These are phyloP conservation scores for Fusarium sp. DNA, from an alignment of 2,329 filamentous ascomycete genomes.

Conservation along the genomic window DNA sequence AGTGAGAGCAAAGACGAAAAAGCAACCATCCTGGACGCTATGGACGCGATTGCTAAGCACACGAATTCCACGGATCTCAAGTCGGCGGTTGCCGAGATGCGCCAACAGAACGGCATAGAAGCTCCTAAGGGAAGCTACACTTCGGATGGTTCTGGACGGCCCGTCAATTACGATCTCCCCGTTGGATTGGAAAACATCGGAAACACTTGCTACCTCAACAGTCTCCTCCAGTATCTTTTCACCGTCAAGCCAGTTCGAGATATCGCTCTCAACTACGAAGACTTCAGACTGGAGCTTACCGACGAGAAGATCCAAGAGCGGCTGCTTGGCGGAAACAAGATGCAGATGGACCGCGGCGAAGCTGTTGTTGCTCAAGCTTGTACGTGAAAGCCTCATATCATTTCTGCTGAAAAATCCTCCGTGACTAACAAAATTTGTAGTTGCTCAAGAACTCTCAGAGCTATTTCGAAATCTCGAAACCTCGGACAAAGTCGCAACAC, in stretches of 20 bases:
- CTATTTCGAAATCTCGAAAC: slow-evolving; percentile 81
- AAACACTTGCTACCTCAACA: slow-evolving; percentile 98
- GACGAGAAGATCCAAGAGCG: slow-evolving; percentile 76
- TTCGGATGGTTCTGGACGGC: slow-evolving; percentile 4
- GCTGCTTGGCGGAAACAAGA: slow-evolving; percentile 79
- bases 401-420: too few relatives aligned
- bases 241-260: slow-evolving; percentile 87
- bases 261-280: slow-evolving; percentile 83
- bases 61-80: slow-evolving; percentile 50
- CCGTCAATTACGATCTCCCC: slow-evolving; percentile 71
- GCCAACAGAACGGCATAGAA: slow-evolving; percentile 46
- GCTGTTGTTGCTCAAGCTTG: slow-evolving; percentile 80
- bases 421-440: slow-evolving; percentile 61
- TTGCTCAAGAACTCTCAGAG: slow-evolving; percentile 79
- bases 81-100: slow-evolving; percentile 47
- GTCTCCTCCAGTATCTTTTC: slow-evolving; percentile 94
- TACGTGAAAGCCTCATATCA: slow-evolving; percentile 62
- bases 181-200: slow-evolving; percentile 94
- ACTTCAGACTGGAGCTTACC: slow-evolving; percentile 77
- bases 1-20: slow-evolving; percentile 50
- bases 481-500: slow-evolving; percentile 73
- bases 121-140: slow-evolving; percentile 16
- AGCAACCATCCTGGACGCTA: slow-evolving; percentile 53
- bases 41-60: slow-evolving; percentile 55
- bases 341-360: slow-evolving; percentile 67